phyloP scores from a whole-genome alignment of 225 moss, liverwort and hornwort species.

The Bryum argenteum region DNA sequence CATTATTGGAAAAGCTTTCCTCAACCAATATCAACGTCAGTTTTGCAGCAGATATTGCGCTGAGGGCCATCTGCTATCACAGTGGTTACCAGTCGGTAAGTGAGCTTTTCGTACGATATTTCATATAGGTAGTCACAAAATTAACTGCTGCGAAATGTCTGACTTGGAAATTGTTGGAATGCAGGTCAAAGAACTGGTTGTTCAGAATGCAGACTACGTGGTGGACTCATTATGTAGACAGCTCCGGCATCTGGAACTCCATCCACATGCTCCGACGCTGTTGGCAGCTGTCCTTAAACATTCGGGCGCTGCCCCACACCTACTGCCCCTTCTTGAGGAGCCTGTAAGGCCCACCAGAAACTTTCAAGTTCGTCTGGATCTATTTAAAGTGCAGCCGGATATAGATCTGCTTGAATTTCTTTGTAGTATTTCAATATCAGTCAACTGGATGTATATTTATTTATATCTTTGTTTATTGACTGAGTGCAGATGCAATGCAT shows the following conservation, averaged over 20 bases:
- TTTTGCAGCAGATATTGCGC: constrained; percentile 72
- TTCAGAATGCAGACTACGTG: constrained; percentile 83
- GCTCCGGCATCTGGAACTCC: constrained; percentile 77
- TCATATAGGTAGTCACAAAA: neutral
- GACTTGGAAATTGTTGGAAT: constrained; percentile 15
- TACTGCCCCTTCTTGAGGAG: constrained; percentile 92
- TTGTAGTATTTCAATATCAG: constrained; percentile 9
- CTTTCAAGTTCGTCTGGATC: neutral
- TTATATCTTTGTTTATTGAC: neutral
- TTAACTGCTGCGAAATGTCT: neutral
- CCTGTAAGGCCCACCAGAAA: constrained; percentile 59
- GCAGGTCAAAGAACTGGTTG: constrained; percentile 86
- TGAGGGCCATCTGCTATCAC: constrained; percentile 69
- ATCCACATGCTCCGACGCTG: constrained; percentile 83
- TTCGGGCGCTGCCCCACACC: constrained; percentile 85
- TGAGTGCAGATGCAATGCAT: constrained; percentile 72
- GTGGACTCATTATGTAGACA: constrained; percentile 94
- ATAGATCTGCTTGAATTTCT: constrained; percentile 7
- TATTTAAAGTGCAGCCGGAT: constrained; percentile 2
- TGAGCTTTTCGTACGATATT: constrained; percentile 5
- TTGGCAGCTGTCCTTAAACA: constrained; percentile 86
- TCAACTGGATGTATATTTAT: constrained; percentile 2
- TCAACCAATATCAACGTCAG: constrained; percentile 63
- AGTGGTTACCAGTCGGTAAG: constrained; percentile 78
- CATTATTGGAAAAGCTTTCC: constrained; percentile 90